Evolutionary conservation across 2,329 filamentous ascomycete species (phyloP), one percentile per base, ranked within the genome.

Genomic region (Fusarium coicis): DNA sequence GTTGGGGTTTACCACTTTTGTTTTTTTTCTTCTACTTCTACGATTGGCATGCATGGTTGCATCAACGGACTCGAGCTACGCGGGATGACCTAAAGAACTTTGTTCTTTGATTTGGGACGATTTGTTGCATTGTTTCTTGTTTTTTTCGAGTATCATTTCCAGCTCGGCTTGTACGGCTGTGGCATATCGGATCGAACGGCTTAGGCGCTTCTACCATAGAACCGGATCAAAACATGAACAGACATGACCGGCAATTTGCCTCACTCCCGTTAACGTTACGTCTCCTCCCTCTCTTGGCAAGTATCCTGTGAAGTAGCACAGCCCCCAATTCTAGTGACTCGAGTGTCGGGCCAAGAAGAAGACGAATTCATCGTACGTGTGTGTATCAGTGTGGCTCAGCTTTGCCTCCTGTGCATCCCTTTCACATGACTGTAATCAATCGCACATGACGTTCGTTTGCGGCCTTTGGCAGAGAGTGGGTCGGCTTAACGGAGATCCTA

Each of bases 381-480:
- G 43, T 64, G 42, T 43, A 57, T 43, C 46, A 55, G 40, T 36
- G 70, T 73, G 70, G 70, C 70, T 73, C 47, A 70, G 70, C 52
- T 44, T 63, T 49, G 70, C 70, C 66, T 58, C 36, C 43, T 60
- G 36, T 50, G 52, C 47, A 30, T 44, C 49, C 43, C 58, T 69
- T 72, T 77, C 75, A 77, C 75, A 77, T 77, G 75, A 76, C 66
- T 76, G 46, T 30, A 11, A 40, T n/a, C 23, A 46, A 39, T 69
- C 59, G 63, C 75, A 72, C 75, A 76, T 76, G 75, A 73, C 59
- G 63, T 64, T 60, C 56, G 65, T 64, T 67, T 68, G 49, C 52
- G 50, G 65, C n/a, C 55, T 30, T 37, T 50, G 55, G 37, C 55
- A 46, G 59, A 44, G 49, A 56, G 72, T 75, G 74, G 74, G 66